phyloP scores from a whole-genome alignment of 768 basidiomycete species.

The Mycena rosella region DNA sequence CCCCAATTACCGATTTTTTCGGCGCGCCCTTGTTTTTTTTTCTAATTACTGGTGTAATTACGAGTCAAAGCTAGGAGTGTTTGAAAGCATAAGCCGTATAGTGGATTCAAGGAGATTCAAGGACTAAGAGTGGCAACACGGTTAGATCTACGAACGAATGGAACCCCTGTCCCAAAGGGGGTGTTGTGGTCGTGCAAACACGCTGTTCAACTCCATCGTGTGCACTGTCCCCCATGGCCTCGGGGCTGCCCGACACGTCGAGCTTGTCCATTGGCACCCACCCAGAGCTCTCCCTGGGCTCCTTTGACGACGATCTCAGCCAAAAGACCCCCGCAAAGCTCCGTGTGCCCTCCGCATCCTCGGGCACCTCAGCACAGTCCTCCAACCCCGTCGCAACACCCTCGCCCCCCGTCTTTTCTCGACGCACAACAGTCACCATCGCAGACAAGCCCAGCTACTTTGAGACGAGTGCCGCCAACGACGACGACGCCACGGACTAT shows the following conservation, averaged over 20 bases:
- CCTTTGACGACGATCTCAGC: slow-evolving; percentile 33
- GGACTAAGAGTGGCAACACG: too few relatives aligned
- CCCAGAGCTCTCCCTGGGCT: slow-evolving; percentile 36
- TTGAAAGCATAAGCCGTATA: too few relatives aligned
- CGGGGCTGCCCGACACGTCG: slow-evolving; percentile 15
- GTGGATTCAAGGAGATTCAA: too few relatives aligned
- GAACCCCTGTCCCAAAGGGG: slow-evolving; percentile 1
- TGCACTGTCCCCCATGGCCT: not conserved
- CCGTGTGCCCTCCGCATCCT: slow-evolving; percentile 36
- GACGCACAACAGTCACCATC: slow-evolving; percentile 25
- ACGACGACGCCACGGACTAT: slow-evolving; percentile 38
- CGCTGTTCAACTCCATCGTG: not conserved
- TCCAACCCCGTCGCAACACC: slow-evolving; percentile 35
- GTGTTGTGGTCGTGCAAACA: slow-evolving; percentile 10
- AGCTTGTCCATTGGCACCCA: slow-evolving; percentile 23
- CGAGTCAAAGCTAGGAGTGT: too few relatives aligned
- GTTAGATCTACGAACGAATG: too few relatives aligned
- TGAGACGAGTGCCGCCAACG: slow-evolving; percentile 12
- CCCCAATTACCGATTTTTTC: too few relatives aligned
- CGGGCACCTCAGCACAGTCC: slow-evolving; percentile 35
- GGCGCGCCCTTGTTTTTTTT: too few relatives aligned
- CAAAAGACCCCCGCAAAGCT: slow-evolving; percentile 35
- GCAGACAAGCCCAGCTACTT: slow-evolving; percentile 34
- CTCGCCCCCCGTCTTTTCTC: slow-evolving; percentile 35
- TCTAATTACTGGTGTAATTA: too few relatives aligned